A percentile compares a stretch with the other conserved stretches of the same genome.
phyloP scores from a whole-genome alignment of 2,329 filamentous ascomycete genomes.

The Epichloe uncinata region DNA sequence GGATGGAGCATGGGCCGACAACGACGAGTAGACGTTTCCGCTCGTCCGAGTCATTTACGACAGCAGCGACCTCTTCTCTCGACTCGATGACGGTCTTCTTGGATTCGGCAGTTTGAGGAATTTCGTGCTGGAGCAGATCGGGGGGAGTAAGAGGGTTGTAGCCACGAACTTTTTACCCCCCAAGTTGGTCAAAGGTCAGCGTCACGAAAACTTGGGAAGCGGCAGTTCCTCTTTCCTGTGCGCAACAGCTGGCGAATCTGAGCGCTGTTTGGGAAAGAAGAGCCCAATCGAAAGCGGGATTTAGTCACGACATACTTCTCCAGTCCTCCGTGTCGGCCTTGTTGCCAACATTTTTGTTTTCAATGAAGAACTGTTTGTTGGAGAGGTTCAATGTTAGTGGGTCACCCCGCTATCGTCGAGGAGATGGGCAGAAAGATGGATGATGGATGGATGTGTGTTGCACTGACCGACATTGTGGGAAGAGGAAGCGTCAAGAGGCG shows the following conservation, averaged over 20 bases:
- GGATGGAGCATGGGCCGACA: constrained; percentile 91
- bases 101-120: constrained; percentile 45
- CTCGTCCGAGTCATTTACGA: constrained; percentile 69
- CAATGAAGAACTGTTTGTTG: constrained; percentile 50
- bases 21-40: constrained; percentile 78
- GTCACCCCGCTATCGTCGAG: constrained; percentile 12
- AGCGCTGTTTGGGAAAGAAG: neutral
- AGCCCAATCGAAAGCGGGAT: neutral
- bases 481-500: neutral
- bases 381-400: constrained; percentile 10
- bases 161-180: constrained; percentile 49
- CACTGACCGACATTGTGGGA: constrained; percentile 7
- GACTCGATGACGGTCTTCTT: constrained; percentile 58
- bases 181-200: neutral
- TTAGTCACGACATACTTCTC: constrained; percentile 48
- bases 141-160: constrained; percentile 90
- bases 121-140: constrained; percentile 90
- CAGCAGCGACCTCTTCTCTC: constrained; percentile 53
- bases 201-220: neutral
- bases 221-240: neutral
- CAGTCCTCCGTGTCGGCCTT: constrained; percentile 64
- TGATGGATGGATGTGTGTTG: neutral
- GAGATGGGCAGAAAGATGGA: neutral
- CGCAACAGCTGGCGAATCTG: neutral
- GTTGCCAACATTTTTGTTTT: constrained; percentile 69